phyloP scores from a whole-genome alignment of 352 stramenopile genomes.

The Globisporangium abappressorium region DNA sequence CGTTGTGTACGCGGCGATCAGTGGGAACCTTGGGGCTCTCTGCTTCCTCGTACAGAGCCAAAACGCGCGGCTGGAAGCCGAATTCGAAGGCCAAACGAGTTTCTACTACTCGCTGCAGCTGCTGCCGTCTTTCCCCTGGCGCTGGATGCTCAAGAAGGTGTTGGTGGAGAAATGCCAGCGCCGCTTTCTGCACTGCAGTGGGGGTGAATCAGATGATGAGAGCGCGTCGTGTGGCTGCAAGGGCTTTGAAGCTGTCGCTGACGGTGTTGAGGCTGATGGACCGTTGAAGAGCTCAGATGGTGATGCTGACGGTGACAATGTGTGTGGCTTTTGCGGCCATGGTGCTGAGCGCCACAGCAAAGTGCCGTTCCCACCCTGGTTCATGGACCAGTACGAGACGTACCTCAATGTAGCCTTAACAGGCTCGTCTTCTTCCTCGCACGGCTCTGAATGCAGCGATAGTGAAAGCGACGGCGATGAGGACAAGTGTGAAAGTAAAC shows the following conservation, averaged over 20 bases:
- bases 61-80: constrained; percentile 42
- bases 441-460: not conserved
- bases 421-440: not conserved
- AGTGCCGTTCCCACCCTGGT: constrained; percentile 63
- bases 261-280: not conserved
- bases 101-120: constrained; percentile 68
- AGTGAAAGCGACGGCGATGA: not conserved
- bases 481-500: not conserved
- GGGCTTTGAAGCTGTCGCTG: constrained; percentile 35
- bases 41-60: constrained; percentile 32
- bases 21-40: constrained; percentile 23
- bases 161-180: constrained; percentile 28
- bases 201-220: constrained; percentile 9
- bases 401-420: constrained; percentile 21
- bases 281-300: no score
- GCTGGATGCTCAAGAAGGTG: constrained; percentile 34
- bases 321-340: constrained; percentile 57
- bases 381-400: constrained; percentile 67
- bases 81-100: constrained; percentile 61
- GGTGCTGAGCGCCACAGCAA: constrained; percentile 21
- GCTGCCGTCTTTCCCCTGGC: constrained; percentile 43
- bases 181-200: constrained; percentile 52
- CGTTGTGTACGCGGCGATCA: constrained; percentile 34
- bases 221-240: constrained; percentile 46
- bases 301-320: not conserved